Conservation (phyloP, 2,329 filamentous ascomycete genomes). For the Xylogone sp. region DNA sequence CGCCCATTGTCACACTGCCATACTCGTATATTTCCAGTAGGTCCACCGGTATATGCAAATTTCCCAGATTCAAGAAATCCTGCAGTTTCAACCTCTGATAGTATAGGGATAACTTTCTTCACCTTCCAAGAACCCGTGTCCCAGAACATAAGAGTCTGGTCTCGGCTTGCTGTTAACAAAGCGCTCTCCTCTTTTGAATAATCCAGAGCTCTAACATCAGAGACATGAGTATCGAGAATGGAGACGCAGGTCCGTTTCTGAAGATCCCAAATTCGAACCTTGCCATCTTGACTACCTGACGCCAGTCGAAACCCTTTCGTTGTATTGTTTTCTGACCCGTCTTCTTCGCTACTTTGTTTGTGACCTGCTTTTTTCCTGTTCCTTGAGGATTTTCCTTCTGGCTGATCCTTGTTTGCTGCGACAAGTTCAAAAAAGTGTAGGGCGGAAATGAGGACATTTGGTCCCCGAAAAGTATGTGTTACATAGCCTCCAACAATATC, state of each 20-base stretch:
- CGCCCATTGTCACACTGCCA: conserved; percentile 77
- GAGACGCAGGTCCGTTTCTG: conserved; percentile 76
- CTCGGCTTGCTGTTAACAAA: conserved; percentile 80
- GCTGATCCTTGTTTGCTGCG: conserved; percentile 32
- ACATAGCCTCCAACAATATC: conserved; percentile 86
- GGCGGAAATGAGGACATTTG: conserved; percentile 86
- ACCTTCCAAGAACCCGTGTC: conserved; percentile 81
- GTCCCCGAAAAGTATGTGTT: conserved; percentile 92
- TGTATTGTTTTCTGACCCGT: conserved; percentile 41
- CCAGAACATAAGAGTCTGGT: conserved; percentile 94
- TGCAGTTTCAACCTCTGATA: conserved; percentile 80
- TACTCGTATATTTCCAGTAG: conserved; percentile 75
- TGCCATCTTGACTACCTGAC: conserved; percentile 91
- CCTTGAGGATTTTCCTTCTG: conserved; percentile 29
- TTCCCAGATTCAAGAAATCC: conserved; percentile 72
- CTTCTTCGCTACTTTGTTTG: conserved; percentile 39
- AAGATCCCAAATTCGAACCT: conserved; percentile 87
- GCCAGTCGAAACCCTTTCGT: conserved; percentile 71
- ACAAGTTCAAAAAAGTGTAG: conserved; percentile 85
- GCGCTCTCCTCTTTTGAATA: conserved; percentile 72
- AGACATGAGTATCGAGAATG: conserved; percentile 88
- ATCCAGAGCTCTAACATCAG: conserved; percentile 83
- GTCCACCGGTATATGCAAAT: conserved; percentile 79
- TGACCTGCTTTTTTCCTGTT: conserved; percentile 39
- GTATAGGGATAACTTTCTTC: conserved; percentile 73